Base-by-base conservation (phyloP, 2,329 filamentous ascomycete genomes). In the Exutisphaerella laricina region DNA sequence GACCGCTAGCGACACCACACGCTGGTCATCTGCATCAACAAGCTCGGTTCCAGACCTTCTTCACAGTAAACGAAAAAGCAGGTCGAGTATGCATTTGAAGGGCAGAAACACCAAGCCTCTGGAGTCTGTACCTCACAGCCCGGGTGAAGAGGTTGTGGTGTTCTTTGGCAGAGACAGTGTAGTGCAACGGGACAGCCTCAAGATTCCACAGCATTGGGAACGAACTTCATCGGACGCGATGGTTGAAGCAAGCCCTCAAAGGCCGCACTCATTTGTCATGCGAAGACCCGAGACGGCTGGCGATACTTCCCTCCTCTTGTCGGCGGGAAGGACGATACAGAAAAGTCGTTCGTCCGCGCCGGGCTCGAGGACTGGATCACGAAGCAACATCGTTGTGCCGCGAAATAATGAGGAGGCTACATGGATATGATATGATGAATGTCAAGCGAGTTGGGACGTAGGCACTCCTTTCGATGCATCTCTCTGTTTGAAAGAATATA, bases 21-120 rank as follows among this genome's bases (percentile, higher is more conserved):
- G 59, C 5, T 61, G 57, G 54, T 61, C 59, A 2, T 46, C 55
- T 3, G 56, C 55, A 16, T 60, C 58, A 9, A 46, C 55, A 6
- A 51, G 31, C 26, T 57, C 55, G 22, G 44, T 58, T 16, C 58
- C 59, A 1, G 59, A 61, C 22, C 46, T 62, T 9, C 32, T 60
- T 22, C 58, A 57, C 45, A 55, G 53, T 39, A 53, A 53, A 36
- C 47, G 45, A 41, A 46, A 45, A 21, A 51, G 51, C 34, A 48
- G 48, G 14, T 39, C 41, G 40, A 49, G 42, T 25, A 35, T 42
- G 16, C 33, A 35, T 3, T 20, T 35, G 20, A 29, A 5, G 32
- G 22, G 26, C 31, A 38, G 41, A 26, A 53, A 46, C 21, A 56
- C 54, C 10, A 34, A 41, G 10, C 53, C 49, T 4, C 46, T 57